Evolutionary conservation across 768 basidiomycete species (phyloP).

Genomic region (Lentinula edodes): DNA sequence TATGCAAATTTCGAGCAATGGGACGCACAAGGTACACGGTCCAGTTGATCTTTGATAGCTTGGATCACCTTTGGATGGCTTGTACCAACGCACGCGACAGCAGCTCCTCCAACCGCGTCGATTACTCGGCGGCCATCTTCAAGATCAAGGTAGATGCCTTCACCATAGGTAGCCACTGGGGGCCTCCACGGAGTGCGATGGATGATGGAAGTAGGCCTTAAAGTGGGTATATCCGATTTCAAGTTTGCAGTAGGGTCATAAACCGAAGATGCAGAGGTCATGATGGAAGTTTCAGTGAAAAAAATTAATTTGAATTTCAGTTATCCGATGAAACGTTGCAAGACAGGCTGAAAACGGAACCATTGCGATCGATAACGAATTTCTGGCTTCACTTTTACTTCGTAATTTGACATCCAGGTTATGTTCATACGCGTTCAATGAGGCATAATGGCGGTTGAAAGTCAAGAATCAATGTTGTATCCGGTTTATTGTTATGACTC

Average conservation of each 20-base stretch:
- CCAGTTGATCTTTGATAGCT: slow-evolving; percentile 76
- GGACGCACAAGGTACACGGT: slow-evolving; percentile 67
- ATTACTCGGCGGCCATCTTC: slow-evolving; percentile 65
- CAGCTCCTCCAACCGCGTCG: slow-evolving; percentile 83
- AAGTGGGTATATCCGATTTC: neutral
- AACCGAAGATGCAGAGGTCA: neutral
- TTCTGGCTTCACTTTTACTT: too few relatives aligned
- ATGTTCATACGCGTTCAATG: too few relatives aligned
- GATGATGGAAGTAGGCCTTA: slow-evolving; percentile 32
- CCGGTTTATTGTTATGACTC: too few relatives aligned
- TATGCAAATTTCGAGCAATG: neutral
- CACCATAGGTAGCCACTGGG: slow-evolving; percentile 57
- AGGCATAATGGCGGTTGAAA: too few relatives aligned
- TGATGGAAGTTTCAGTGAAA: neutral
- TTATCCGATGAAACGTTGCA: neutral
- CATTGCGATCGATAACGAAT: too few relatives aligned
- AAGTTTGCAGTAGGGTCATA: neutral
- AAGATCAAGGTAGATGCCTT: slow-evolving; percentile 69
- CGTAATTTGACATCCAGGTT: too few relatives aligned
- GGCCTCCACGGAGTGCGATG: slow-evolving; percentile 73
- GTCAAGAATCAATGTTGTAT: too few relatives aligned
- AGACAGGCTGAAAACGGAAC: neutral
- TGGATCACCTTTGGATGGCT: slow-evolving; percentile 65
- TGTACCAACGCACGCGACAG: slow-evolving; percentile 75
- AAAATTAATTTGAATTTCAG: neutral